These are phyloP conservation scores for Irpex sp. DNA, from an alignment of 1,284 basidiomycete species.

Conservation along the genomic window DNA sequence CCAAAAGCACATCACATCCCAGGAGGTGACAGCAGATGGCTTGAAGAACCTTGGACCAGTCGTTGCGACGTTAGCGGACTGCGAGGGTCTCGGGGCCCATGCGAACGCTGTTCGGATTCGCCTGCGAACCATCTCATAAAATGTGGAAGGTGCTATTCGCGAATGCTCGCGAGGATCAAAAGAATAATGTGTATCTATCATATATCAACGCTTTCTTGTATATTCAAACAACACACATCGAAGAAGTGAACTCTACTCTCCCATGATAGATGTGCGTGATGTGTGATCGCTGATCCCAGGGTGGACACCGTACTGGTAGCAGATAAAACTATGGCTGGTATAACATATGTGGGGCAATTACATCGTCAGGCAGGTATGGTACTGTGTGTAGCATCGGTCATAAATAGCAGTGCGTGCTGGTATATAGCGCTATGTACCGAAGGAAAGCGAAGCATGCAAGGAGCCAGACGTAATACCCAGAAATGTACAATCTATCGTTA, in stretches of 20 bases:
- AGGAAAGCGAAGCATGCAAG: not conserved
- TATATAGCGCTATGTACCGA: not conserved
- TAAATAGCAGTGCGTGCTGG: not conserved
- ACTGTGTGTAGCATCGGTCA: not conserved
- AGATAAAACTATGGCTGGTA: too few relatives aligned
- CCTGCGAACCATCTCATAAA: constrained; percentile 32
- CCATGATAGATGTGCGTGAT: too few relatives aligned
- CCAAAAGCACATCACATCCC: constrained; percentile 98
- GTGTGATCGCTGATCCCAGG: too few relatives aligned
- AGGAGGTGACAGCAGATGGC: constrained; percentile 84
- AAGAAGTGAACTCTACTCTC: too few relatives aligned
- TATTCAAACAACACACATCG: not conserved
- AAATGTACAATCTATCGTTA: not conserved
- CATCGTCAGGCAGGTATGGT: not conserved
- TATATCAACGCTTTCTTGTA: not conserved
- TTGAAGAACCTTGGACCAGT: constrained; percentile 81
- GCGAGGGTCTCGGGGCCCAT: constrained; percentile 94
- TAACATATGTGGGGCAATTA: not conserved
- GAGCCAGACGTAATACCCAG: not conserved
- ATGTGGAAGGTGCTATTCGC: not conserved
- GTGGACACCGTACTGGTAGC: too few relatives aligned
- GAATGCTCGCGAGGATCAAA: too few relatives aligned
- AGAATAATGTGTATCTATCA: too few relatives aligned
- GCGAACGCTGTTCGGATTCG: constrained; percentile 84
- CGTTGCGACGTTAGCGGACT: constrained; percentile 89